Evolutionary conservation across 805 yeast genomes (phyloP).

Genomic region (Cyberlindnera bimundalis): DNA sequence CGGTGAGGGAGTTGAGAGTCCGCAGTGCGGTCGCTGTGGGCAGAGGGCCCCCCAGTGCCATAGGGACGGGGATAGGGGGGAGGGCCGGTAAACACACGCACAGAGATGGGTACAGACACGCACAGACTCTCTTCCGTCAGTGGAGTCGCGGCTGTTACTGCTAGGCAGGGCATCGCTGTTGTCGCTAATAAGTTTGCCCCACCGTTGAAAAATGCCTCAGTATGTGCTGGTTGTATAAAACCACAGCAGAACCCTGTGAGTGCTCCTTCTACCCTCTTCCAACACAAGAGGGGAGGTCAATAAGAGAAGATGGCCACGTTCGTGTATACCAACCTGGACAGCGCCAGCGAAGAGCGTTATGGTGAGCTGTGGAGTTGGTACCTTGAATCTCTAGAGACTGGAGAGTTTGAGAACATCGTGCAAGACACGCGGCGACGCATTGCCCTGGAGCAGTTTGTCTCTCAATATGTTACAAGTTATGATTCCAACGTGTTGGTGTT

Average conservation of each 20-base stretch:
- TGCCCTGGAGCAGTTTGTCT: slow-evolving; percentile 14
- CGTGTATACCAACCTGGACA: slow-evolving; percentile 15
- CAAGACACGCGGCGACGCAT: slow-evolving; percentile 12
- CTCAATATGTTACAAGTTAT: slow-evolving; percentile 11
- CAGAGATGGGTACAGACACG: too few relatives aligned
- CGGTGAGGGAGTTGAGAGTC: too few relatives aligned
- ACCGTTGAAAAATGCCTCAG: slow-evolving; percentile 16
- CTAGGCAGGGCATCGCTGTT: not conserved
- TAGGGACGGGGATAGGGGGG: too few relatives aligned
- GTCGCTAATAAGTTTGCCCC: too few relatives aligned
- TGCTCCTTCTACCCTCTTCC: too few relatives aligned
- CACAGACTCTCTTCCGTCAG: too few relatives aligned
- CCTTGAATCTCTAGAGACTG: slow-evolving; percentile 15
- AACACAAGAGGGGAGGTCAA: too few relatives aligned
- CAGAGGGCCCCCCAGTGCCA: too few relatives aligned
- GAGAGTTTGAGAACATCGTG: slow-evolving; percentile 18
- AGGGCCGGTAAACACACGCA: slow-evolving; percentile 6
- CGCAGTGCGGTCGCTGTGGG: too few relatives aligned
- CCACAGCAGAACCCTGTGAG: too few relatives aligned
- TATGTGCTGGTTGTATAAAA: slow-evolving; percentile 1
- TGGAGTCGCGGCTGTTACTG: not conserved
- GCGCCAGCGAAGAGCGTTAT: slow-evolving; percentile 12
- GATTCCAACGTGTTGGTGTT: slow-evolving; percentile 18
- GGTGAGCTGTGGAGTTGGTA: slow-evolving; percentile 21
- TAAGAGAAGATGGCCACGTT: slow-evolving; percentile 14